These are phyloP conservation scores for Fusarium sp. DNA, from an alignment of 2,329 filamentous ascomycete species.

Conservation along the genomic window DNA sequence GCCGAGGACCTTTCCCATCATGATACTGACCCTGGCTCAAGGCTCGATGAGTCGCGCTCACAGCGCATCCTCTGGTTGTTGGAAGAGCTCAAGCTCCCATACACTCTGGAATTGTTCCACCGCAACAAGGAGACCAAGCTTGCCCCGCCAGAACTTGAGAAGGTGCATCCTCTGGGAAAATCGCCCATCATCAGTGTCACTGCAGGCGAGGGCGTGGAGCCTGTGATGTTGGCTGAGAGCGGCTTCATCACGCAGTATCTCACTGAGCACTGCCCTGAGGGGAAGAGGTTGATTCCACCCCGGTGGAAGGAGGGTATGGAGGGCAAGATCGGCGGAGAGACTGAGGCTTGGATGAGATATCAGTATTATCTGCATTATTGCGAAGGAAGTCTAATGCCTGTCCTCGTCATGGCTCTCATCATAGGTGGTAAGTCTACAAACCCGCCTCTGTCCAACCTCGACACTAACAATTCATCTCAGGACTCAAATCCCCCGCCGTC, in stretches of 20 bases:
- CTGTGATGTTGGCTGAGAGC: conserved; percentile 81
- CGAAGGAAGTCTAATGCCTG: conserved; percentile 85
- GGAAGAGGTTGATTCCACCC: conserved; percentile 62
- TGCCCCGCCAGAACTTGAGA: conserved; percentile 81
- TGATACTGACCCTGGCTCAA: conserved; percentile 51
- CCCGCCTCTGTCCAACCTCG: neutral
- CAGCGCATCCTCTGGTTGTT: conserved; percentile 89
- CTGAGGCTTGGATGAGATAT: conserved; percentile 69
- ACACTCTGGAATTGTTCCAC: conserved; percentile 84
- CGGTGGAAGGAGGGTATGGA: conserved; percentile 70
- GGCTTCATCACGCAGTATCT: conserved; percentile 86
- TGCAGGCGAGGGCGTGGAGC: conserved; percentile 48
- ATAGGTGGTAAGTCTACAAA: conserved; percentile 57
- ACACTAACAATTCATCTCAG: conserved; percentile 40
- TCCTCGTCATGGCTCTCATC: conserved; percentile 74
- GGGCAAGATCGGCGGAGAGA: conserved; percentile 69
- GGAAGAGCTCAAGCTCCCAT: conserved; percentile 83
- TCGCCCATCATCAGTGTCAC: conserved; percentile 80
- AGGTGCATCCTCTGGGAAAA: conserved; percentile 88
- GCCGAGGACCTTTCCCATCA: neutral
- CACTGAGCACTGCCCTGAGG: conserved; percentile 69
- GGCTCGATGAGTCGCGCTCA: conserved; percentile 85
- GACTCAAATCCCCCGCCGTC: conserved; percentile 58
- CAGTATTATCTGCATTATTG: conserved; percentile 84
- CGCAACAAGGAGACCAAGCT: conserved; percentile 70